A percentile compares a stretch with the other conserved stretches of the same genome.
Conservation (phyloP, 2,329 filamentous ascomycete genomes). For the Trichoderma simmonsii region DNA sequence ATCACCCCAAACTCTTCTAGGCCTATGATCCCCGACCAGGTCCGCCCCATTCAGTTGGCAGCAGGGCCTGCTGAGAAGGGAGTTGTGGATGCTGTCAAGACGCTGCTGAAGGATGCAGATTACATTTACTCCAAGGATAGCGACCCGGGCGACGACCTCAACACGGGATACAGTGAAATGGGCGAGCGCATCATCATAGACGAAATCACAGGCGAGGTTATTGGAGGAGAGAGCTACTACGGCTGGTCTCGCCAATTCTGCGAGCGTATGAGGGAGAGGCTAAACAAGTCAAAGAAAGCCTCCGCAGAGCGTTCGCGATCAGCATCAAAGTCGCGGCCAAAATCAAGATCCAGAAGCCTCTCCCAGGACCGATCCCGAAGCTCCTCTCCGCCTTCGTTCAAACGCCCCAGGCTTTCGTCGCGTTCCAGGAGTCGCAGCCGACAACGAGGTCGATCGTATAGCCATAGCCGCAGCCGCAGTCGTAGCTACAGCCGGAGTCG, state of each 20-base stretch:
- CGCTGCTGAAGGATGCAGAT: constrained; percentile 66
- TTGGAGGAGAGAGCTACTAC: constrained; percentile 74
- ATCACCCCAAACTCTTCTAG: constrained; percentile 72
- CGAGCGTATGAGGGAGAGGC: constrained; percentile 69
- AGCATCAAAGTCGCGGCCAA: constrained; percentile 29
- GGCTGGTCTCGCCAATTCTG: constrained; percentile 83
- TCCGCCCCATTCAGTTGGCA: constrained; percentile 68
- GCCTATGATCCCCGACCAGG: constrained; percentile 67
- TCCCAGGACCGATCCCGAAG: constrained; percentile 31
- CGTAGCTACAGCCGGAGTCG: constrained; percentile 20
- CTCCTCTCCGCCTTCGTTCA: constrained; percentile 31
- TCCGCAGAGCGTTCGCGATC: constrained; percentile 36
- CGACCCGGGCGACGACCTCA: constrained; percentile 45
- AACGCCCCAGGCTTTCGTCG: constrained; percentile 30
- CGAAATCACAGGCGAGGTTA: constrained; percentile 61
- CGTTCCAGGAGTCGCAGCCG: constrained; percentile 27
- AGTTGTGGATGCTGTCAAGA: constrained; percentile 67
- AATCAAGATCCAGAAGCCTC: constrained; percentile 30
- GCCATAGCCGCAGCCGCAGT: constrained; percentile 35
- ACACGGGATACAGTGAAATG: constrained; percentile 68
- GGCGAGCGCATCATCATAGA: constrained; percentile 67
- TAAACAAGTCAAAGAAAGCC: constrained; percentile 30
- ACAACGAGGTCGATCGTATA: neutral
- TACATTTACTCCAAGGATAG: constrained; percentile 59
- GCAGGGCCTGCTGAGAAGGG: constrained; percentile 64